phyloP scores from a whole-genome alignment of 768 basidiomycete genomes.

The Leccinellum luteum region DNA sequence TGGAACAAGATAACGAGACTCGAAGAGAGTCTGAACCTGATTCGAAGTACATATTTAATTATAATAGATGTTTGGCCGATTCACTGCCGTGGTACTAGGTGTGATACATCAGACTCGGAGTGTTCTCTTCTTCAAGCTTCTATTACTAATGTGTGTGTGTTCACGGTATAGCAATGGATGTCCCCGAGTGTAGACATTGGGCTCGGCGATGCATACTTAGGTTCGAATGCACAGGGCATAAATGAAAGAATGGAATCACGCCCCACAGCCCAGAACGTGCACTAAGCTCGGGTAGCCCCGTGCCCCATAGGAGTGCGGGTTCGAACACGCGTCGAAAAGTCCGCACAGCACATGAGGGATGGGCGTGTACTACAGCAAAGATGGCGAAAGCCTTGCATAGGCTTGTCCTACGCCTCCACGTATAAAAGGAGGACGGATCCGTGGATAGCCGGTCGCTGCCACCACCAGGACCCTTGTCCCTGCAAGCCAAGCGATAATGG shows the following conservation, averaged over 20 bases:
- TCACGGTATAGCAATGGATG: too few relatives aligned
- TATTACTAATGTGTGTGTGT: too few relatives aligned
- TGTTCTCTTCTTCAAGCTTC: too few relatives aligned
- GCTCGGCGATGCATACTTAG: too few relatives aligned
- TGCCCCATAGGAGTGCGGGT: neutral
- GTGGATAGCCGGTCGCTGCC: neutral
- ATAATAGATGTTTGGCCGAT: too few relatives aligned
- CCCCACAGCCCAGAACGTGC: neutral
- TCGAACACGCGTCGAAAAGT: neutral
- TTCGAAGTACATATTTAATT: too few relatives aligned
- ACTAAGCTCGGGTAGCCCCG: too few relatives aligned
- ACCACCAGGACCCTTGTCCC: neutral
- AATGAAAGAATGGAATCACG: neutral
- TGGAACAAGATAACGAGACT: too few relatives aligned
- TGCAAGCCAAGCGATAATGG: constrained; percentile 24
- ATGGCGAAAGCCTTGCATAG: neutral
- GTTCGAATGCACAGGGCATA: neutral
- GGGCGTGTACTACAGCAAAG: neutral
- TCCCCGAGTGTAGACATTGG: too few relatives aligned
- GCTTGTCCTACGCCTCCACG: neutral
- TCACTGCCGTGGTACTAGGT: too few relatives aligned
- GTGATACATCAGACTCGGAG: too few relatives aligned
- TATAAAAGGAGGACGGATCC: neutral
- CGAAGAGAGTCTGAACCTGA: too few relatives aligned
- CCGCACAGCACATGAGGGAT: neutral